Percentiles rank a stretch among this genome's conserved stretches.
phyloP scores from a whole-genome alignment of 202 grass and related monocot species.

The Schoenoplectus tabernaemontani region DNA sequence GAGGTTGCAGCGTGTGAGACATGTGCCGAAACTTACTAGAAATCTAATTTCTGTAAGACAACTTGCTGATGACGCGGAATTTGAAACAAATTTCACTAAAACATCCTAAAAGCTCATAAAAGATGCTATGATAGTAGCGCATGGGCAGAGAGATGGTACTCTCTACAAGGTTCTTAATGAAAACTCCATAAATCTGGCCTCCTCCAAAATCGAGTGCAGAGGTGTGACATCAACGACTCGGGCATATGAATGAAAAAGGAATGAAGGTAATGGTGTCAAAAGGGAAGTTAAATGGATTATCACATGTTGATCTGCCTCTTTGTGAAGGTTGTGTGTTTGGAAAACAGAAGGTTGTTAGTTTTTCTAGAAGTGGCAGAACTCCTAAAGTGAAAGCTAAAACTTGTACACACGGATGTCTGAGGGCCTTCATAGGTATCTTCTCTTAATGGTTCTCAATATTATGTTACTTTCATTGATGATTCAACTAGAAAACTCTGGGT shows the following conservation, averaged over 20 bases:
- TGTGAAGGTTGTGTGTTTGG: no score
- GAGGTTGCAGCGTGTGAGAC: not conserved
- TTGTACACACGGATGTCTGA: not conserved
- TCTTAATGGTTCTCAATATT: not conserved
- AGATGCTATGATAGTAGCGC: slow-evolving; percentile 33
- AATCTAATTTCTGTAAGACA: not conserved
- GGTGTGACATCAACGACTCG: not conserved
- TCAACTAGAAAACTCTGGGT: not conserved
- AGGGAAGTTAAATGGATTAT: not conserved
- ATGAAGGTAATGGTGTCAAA: not conserved
- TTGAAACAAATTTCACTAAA: not conserved
- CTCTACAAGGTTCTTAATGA: slow-evolving; percentile 3
- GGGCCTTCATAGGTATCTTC: not conserved
- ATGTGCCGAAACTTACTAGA: not conserved
- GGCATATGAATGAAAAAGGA: not conserved
- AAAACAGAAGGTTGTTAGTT: no score
- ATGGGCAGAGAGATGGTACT: not conserved
- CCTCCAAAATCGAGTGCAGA: not conserved
- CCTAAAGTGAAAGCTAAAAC: no score
- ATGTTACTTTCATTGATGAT: slow-evolving; percentile 10
- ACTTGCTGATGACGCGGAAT: not conserved
- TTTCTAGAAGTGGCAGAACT: no score
- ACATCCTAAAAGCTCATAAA: not conserved
- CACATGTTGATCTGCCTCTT: no score
- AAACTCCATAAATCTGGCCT: not conserved